Conservation (phyloP, 2,329 filamentous ascomycete genomes). For the Nothophaeocryptopus gaeumannii region DNA sequence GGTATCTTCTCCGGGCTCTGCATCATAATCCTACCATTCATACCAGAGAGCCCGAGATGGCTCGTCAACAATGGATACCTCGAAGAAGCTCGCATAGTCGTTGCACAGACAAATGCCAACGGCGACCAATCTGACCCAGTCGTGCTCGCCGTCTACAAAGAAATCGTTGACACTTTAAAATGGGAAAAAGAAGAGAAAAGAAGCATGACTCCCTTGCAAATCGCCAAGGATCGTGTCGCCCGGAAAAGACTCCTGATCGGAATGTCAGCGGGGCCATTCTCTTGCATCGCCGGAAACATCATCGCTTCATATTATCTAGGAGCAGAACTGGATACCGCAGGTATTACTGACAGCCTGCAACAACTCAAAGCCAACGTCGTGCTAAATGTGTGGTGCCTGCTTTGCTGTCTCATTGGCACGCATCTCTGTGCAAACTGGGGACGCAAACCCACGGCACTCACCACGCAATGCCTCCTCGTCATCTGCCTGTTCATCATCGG, state of each 20-base stretch:
- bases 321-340: constrained; percentile 40
- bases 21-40: constrained; percentile 45
- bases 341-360: constrained; percentile 37
- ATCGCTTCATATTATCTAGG: constrained; percentile 43
- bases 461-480: constrained; percentile 22
- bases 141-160: constrained; percentile 42
- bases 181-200: constrained; percentile 44
- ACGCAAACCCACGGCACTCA: constrained; percentile 28
- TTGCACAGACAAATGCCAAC: constrained; percentile 47
- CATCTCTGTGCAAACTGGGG: constrained; percentile 21
- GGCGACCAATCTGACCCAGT: constrained; percentile 43
- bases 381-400: constrained; percentile 39
- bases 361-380: constrained; percentile 39
- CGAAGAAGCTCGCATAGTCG: constrained; percentile 42
- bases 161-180: constrained; percentile 49
- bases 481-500: constrained; percentile 53
- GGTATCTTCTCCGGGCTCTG: constrained; percentile 42
- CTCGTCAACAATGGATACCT: constrained; percentile 42
- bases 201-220: constrained; percentile 38
- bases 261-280: constrained; percentile 24
- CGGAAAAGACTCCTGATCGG: constrained; percentile 42
- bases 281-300: constrained; percentile 34
- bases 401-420: constrained; percentile 25
- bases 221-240: constrained; percentile 37
- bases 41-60: constrained; percentile 51